Evolutionary conservation across 305 asterid genomes (phyloP).

Genomic region (Petunia hybrid): DNA sequence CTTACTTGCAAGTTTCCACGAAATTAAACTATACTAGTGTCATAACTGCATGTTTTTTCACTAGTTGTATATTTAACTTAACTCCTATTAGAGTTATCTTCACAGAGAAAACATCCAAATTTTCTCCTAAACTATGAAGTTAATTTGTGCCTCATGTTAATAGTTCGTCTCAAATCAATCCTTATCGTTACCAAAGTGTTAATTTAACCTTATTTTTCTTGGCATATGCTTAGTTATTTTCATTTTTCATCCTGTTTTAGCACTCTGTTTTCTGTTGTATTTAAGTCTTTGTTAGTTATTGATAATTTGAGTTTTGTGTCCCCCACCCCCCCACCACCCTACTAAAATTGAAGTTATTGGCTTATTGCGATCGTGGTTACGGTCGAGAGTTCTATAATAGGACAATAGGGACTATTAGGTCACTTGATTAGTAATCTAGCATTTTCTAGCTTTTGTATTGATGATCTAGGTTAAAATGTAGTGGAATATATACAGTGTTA

Average conservation of each 20-base stretch:
- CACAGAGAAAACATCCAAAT: no score
- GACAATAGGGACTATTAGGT: neutral
- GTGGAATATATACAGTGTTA: neutral
- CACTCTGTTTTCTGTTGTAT: constrained; percentile 21
- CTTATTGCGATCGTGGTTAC: neutral
- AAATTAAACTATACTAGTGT: no score
- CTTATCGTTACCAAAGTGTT: no score
- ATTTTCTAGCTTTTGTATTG: neutral
- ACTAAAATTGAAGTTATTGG: neutral
- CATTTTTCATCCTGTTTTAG: neutral
- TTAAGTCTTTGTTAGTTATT: neutral
- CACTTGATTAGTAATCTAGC: neutral
- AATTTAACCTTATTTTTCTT: no score
- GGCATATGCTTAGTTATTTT: no score
- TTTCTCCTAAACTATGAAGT: no score
- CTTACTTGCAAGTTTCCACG: no score
- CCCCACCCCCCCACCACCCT: neutral
- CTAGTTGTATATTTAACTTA: no score
- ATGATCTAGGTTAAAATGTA: constrained; percentile 19
- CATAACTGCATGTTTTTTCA: no score
- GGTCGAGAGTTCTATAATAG: neutral
- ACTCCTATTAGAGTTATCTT: no score
- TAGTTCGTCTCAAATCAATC: no score
- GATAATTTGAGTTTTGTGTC: neutral
- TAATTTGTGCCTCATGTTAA: no score